Percentiles rank a stretch among this genome's conserved stretches.
These are phyloP conservation scores for Dactylellina sp. DNA, from an alignment of 2,329 filamentous ascomycete species.

Conservation along the genomic window DNA sequence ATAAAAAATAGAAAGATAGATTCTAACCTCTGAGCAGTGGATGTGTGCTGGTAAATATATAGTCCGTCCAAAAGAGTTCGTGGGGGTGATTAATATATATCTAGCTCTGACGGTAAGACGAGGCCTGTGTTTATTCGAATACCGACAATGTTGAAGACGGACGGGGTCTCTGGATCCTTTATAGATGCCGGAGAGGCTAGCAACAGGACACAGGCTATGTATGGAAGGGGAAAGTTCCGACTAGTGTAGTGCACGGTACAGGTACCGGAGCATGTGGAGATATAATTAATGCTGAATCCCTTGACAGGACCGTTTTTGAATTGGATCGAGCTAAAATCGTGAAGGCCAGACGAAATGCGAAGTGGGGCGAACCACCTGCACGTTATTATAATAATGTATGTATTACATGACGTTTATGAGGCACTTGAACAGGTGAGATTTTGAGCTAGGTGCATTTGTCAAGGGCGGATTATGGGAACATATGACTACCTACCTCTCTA, in stretches of 20 bases:
- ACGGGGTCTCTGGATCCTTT: slow-evolving; percentile 56
- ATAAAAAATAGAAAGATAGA: background rate
- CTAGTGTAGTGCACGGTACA: slow-evolving; percentile 57
- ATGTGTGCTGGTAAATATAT: slow-evolving; percentile 26
- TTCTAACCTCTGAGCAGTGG: slow-evolving; percentile 20
- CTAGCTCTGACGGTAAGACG: slow-evolving; percentile 15
- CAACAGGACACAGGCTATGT: slow-evolving; percentile 48
- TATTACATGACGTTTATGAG: slow-evolving; percentile 58
- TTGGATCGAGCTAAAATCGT: slow-evolving; percentile 52
- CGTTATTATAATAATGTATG: slow-evolving; percentile 57
- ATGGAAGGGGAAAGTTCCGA: slow-evolving; percentile 52
- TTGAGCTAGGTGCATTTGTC: slow-evolving; percentile 56
- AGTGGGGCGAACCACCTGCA: slow-evolving; percentile 57
- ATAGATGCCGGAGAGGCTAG: slow-evolving; percentile 53
- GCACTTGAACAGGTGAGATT: slow-evolving; percentile 57
- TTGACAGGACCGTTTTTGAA: slow-evolving; percentile 56
- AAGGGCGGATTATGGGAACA: slow-evolving; percentile 55
- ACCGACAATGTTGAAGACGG: slow-evolving; percentile 37
- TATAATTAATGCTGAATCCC: slow-evolving; percentile 57
- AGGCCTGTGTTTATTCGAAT: slow-evolving; percentile 37
- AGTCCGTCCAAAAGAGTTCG: slow-evolving; percentile 10
- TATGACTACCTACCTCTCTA: slow-evolving; percentile 54
- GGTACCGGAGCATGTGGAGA: slow-evolving; percentile 55
- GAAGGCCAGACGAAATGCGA: slow-evolving; percentile 48
- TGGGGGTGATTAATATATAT: slow-evolving; percentile 39